Evolutionary conservation across 1,284 basidiomycete species (phyloP), one percentile per base, ranked within the genome.

Genomic region (Pseudozyma sp.): DNA sequence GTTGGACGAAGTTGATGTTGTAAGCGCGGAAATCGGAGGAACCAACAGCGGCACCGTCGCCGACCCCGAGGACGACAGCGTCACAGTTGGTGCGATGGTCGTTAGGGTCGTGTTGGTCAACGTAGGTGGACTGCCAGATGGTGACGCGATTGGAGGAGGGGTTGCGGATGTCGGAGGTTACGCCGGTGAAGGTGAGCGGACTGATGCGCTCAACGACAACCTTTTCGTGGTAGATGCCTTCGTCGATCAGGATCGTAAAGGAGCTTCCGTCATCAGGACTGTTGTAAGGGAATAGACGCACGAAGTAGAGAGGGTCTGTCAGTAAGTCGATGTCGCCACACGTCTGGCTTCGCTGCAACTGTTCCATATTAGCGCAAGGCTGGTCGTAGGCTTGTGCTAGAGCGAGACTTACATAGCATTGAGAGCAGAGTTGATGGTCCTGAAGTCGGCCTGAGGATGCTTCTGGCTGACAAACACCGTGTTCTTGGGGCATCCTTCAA

Each of bases 121-220:
- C 63, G 50, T 74, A 74, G 12, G 57, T 36, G 10, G 66, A 62
- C 40, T 74, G 66, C 71, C 71, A 74, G 8, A 74, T 44, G n/a
- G 47, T 40, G 9, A 70, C 71, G 2, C 50, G 58, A 25, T 74
- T 74, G 25, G 42, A 21, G 13, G 21, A 8, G 3, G 61, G 35
- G 16, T 59, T 16, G 6, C 19, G 19, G 10, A 40, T 11, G 10
- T 58, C n/a, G 6, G 51, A 10, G 3, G 71, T 59, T 18, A 74
- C 52, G 14, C 71, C 65, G 18, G 59, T 58, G 18, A 74, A 42
- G 39, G 63, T 42, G n/a, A 56, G 65, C 19, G 71, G 71, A 13
- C 59, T 59, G 35, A 40, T 11, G 2, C 71, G 66, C 0, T 13
- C 35, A 14, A 74, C 55, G 21, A 69, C 40, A 9, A 74, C 56